phyloP scores from a whole-genome alignment of 2,329 filamentous ascomycete species.

The Diaporthe citri region DNA sequence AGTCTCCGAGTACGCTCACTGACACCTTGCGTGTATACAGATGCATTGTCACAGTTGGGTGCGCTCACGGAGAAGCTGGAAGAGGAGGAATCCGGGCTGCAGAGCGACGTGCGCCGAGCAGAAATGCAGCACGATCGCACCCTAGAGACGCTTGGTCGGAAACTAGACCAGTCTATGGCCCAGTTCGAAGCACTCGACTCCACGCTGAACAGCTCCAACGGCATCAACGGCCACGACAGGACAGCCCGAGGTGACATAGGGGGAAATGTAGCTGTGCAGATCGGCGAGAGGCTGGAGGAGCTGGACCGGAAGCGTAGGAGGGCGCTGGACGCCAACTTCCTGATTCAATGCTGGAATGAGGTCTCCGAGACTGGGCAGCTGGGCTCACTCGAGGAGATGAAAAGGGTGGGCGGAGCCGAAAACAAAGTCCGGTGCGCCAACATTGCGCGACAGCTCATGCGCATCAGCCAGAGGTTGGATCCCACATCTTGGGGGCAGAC shows the following conservation, averaged over 20 bases:
- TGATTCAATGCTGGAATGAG: conserved; percentile 97
- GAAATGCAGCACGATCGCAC: conserved; percentile 94
- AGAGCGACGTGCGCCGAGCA: conserved; percentile 89
- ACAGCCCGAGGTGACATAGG: conserved; percentile 68
- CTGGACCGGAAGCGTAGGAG: conserved; percentile 91
- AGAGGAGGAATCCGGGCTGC: conserved; percentile 89
- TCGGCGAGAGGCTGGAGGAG: conserved; percentile 93
- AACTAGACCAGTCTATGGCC: conserved; percentile 91
- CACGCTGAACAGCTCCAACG: conserved; percentile 75
- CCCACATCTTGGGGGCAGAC: conserved; percentile 77
- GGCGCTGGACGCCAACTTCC: conserved; percentile 92
- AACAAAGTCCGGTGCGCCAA: conserved; percentile 95
- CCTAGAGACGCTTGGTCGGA: conserved; percentile 85
- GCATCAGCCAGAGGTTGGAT: conserved; percentile 93
- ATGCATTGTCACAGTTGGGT: conserved; percentile 76
- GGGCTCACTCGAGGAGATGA: conserved; percentile 87
- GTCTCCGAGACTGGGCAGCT: conserved; percentile 91
- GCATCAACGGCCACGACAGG: conserved; percentile 57
- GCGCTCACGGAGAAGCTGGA: conserved; percentile 86
- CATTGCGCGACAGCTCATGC: conserved; percentile 92
- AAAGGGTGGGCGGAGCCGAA: conserved; percentile 85
- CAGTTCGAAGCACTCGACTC: conserved; percentile 92
- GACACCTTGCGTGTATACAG: conserved; percentile 51
- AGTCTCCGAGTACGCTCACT: conserved; percentile 41
- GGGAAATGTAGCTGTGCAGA: conserved; percentile 93